These are phyloP conservation scores for Penicillium expansum DNA, from an alignment of 2,329 filamentous ascomycete species.

Conservation along the genomic window DNA sequence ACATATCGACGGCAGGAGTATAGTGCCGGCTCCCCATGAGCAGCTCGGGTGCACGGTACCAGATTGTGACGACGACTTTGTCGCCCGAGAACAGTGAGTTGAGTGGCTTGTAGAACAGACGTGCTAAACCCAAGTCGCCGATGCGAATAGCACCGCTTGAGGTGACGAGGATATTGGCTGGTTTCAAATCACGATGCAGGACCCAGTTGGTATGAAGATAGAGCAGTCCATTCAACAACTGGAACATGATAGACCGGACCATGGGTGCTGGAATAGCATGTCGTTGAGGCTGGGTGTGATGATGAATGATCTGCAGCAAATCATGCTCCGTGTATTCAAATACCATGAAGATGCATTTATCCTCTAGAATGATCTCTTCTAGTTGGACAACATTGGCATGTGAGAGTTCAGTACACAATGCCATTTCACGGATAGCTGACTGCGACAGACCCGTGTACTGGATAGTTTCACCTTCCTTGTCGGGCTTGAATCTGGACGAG, in stretches of 20 bases:
- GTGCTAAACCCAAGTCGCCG: conserved; percentile 86
- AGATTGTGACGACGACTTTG: conserved; percentile 98
- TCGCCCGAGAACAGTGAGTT: conserved; percentile 90
- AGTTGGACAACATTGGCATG: conserved; percentile 88
- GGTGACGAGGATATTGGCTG: conserved; percentile 98
- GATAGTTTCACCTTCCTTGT: conserved; percentile 93
- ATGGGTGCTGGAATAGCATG: conserved; percentile 85
- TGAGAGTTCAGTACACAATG: conserved; percentile 84
- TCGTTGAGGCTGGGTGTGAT: conserved; percentile 85
- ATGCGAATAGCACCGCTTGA: conserved; percentile 88
- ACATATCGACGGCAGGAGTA: conserved; percentile 93
- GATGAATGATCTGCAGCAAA: conserved; percentile 94
- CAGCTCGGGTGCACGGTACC: conserved; percentile 95
- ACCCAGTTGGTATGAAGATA: conserved; percentile 98
- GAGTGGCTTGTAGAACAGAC: conserved; percentile 89
- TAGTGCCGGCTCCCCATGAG: conserved; percentile 93
- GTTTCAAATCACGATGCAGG: conserved; percentile 92
- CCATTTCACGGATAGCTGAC: conserved; percentile 96
- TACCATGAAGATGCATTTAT: conserved; percentile 99
- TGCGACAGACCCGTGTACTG: conserved; percentile 98
- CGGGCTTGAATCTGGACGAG: conserved; percentile 72
- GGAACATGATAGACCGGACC: conserved; percentile 92
- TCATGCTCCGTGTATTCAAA: conserved; percentile 99
- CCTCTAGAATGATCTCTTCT: conserved; percentile 93
- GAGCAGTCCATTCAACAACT: conserved; percentile 88